Conservation (phyloP, 345 rosid species). For the Hibiscus trionum region DNA sequence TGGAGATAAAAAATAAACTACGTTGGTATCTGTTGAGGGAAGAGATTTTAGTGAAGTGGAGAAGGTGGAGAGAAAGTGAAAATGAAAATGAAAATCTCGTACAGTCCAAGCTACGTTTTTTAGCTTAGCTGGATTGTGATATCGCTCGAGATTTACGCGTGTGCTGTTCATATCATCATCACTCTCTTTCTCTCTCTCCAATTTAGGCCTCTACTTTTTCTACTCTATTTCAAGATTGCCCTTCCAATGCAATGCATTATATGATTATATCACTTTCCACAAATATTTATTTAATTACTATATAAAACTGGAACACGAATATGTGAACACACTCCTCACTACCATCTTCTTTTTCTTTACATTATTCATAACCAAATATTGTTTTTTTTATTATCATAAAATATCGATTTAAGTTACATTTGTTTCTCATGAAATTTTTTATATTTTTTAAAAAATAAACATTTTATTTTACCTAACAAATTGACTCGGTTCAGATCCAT, state of each 20-base stretch:
- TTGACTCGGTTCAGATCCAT: too few species aligned
- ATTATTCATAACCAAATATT: not conserved
- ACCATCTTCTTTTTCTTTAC: not conserved
- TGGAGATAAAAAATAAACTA: not conserved
- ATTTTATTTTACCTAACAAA: too few species aligned
- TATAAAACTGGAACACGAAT: too few species aligned
- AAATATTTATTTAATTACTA: not conserved
- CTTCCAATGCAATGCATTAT: not conserved
- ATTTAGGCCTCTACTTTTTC: not conserved
- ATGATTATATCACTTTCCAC: not conserved
- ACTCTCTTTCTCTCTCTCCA: not conserved
- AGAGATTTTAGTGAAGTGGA: not conserved
- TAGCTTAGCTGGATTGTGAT: slow-evolving; percentile 8
- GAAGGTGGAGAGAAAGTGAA: not conserved
- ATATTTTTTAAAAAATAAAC: too few species aligned
- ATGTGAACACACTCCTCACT: too few species aligned
- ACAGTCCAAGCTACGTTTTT: slow-evolving; percentile 12
- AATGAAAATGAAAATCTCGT: not conserved
- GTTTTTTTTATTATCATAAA: not conserved
- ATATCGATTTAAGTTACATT: not conserved
- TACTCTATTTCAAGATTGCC: not conserved
- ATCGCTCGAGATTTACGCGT: slow-evolving; percentile 7
- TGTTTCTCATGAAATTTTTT: too few species aligned
- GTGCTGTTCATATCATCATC: not conserved
- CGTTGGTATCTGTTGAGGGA: not conserved